Evolutionary conservation across 2,329 filamentous ascomycete genomes (phyloP).

Genomic region (Pezizomycotina sp.): DNA sequence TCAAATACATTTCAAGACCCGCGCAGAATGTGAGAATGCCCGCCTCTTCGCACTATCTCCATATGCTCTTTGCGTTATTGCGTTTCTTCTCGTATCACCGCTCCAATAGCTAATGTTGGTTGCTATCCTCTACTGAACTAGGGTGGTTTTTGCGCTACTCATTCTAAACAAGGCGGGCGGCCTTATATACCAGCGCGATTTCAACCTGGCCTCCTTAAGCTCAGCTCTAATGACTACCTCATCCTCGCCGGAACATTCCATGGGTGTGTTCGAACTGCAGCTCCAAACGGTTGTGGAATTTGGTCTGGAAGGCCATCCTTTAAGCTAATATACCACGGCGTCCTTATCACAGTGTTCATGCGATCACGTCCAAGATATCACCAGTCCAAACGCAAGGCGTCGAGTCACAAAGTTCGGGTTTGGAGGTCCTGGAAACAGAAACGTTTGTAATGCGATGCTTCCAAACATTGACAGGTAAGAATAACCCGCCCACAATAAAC

Average conservation of each 20-base stretch:
- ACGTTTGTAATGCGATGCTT: constrained; percentile 95
- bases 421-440: constrained; percentile 85
- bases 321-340: too few species aligned
- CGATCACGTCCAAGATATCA: constrained; percentile 44
- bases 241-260: constrained; percentile 96
- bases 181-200: constrained; percentile 88
- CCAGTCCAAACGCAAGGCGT: constrained; percentile 20
- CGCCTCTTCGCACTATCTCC: too few species aligned
- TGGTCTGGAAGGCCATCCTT: not conserved
- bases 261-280: constrained; percentile 42
- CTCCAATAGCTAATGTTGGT: too few species aligned
- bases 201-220: constrained; percentile 75
- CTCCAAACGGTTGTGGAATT: constrained; percentile 25
- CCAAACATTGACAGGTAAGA: constrained; percentile 67
- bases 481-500: not conserved
- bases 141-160: constrained; percentile 88
- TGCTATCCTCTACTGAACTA: constrained; percentile 32
- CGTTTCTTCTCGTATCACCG: too few species aligned
- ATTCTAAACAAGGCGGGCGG: constrained; percentile 98
- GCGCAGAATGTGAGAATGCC: too few species aligned
- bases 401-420: constrained; percentile 45
- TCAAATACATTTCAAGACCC: too few species aligned
- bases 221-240: constrained; percentile 89
- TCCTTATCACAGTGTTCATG: constrained; percentile 48
- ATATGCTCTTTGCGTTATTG: too few species aligned